phyloP scores from a whole-genome alignment of 2,329 filamentous ascomycete species.

The Trichoderma oligosporum region DNA sequence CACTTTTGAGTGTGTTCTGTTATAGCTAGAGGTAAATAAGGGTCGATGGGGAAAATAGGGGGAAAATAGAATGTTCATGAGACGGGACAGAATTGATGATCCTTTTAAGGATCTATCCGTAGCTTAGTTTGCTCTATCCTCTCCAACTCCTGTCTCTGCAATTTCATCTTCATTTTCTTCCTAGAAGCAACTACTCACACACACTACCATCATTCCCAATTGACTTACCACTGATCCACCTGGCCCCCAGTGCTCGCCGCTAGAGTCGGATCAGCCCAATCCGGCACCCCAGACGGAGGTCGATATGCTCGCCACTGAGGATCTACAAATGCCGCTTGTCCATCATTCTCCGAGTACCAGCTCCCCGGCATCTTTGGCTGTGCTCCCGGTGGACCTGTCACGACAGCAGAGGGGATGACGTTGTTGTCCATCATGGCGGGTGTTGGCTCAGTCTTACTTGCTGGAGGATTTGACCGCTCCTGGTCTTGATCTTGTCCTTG shows the following conservation, averaged over 20 bases:
- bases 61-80: no score
- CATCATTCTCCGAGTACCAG: conserved; percentile 23
- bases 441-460: neutral
- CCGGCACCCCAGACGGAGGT: conserved; percentile 4
- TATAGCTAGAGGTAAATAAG: no score
- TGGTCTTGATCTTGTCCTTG: conserved; percentile 21
- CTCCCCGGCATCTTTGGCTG: conserved; percentile 32
- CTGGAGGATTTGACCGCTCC: neutral
- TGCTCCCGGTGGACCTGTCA: neutral
- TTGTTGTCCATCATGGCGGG: conserved; percentile 6
- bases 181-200: no score
- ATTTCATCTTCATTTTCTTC: no score
- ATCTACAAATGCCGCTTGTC: conserved; percentile 17
- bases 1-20: no score
- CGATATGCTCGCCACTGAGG: neutral
- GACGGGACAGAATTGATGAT: no score
- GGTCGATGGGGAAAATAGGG: no score
- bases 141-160: no score
- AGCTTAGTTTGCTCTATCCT: no score
- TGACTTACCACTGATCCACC: conserved; percentile 27
- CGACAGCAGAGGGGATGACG: neutral
- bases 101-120: no score
- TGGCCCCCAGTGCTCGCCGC: conserved; percentile 33
- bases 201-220: no score
- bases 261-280: conserved; percentile 32